Percentiles rank a stretch among this genome's conserved stretches.
phyloP scores from a whole-genome alignment of 2,329 filamentous ascomycete species.

The Pseudocercospora cruenta region DNA sequence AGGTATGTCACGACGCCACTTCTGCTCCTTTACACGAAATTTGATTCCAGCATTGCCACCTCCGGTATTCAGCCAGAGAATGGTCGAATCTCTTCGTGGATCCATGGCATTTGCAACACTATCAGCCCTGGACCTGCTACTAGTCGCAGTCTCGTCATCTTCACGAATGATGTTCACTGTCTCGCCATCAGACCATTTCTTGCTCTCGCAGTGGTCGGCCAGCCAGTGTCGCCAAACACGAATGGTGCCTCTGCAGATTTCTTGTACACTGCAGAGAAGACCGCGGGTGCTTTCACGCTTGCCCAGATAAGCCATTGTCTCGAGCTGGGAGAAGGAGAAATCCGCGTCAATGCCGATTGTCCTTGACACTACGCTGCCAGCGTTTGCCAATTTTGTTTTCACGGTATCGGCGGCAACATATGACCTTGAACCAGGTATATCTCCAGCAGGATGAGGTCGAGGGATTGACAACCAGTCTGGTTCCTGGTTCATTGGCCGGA shows the following conservation, averaged over 20 bases:
- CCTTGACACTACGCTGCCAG: slow-evolving; percentile 53
- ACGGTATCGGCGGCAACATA: slow-evolving; percentile 30
- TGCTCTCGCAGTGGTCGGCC: slow-evolving; percentile 46
- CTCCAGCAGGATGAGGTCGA: slow-evolving; percentile 50
- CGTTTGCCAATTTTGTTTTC: slow-evolving; percentile 19
- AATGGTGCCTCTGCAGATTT: slow-evolving; percentile 68
- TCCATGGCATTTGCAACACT: slow-evolving; percentile 30
- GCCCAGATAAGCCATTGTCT: slow-evolving; percentile 69
- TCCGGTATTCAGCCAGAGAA: slow-evolving; percentile 70
- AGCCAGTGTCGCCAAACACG: slow-evolving; percentile 77
- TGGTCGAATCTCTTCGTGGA: slow-evolving; percentile 43
- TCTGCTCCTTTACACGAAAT: slow-evolving; percentile 64
- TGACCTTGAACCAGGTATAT: slow-evolving; percentile 52
- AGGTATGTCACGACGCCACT: slow-evolving; percentile 51
- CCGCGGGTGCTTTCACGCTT: slow-evolving; percentile 64
- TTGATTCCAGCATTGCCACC: slow-evolving; percentile 67
- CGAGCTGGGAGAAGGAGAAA: slow-evolving; percentile 76
- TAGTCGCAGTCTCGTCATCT: slow-evolving; percentile 16
- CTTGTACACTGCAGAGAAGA: slow-evolving; percentile 66
- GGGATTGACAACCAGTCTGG: slow-evolving; percentile 45
- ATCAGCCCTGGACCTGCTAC: slow-evolving; percentile 22
- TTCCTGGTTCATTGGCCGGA: slow-evolving; percentile 65
- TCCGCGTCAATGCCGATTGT: slow-evolving; percentile 68
- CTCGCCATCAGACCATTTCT: slow-evolving; percentile 34
- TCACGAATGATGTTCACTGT: slow-evolving; percentile 32